phyloP scores from a whole-genome alignment of 768 basidiomycete species.

The Naganishia antarctica region DNA sequence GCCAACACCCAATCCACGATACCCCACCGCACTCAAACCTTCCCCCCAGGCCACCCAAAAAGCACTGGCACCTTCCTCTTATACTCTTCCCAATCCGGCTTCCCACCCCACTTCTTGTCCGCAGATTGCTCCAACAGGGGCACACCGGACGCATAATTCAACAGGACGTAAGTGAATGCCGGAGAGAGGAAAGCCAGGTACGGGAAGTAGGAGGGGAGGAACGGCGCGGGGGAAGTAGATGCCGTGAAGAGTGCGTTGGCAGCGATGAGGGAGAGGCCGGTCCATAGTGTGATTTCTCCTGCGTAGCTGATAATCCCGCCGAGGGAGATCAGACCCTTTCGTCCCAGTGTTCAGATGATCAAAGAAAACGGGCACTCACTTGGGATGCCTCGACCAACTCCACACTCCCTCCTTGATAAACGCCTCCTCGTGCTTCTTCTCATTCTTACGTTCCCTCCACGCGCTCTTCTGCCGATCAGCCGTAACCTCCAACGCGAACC shows the following conservation, averaged over 20 bases:
- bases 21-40: no score
- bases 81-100: conserved; percentile 36
- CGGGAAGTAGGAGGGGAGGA: conserved; percentile 38
- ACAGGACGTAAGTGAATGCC: conserved; percentile 61
- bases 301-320: conserved; percentile 58
- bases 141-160: conserved; percentile 60
- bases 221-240: conserved; percentile 45
- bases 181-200: conserved; percentile 58
- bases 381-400: conserved; percentile 66
- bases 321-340: not conserved
- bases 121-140: conserved; percentile 59
- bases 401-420: conserved; percentile 68
- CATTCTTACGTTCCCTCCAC: conserved; percentile 61
- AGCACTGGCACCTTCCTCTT: conserved; percentile 34
- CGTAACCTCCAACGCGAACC: conserved; percentile 60
- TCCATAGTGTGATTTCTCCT: conserved; percentile 67
- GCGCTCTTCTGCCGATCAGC: conserved; percentile 64
- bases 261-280: conserved; percentile 62
- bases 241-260: conserved; percentile 54
- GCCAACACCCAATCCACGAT: not conserved
- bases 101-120: conserved; percentile 42
- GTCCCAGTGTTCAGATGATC: no score
- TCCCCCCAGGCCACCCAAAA: conserved; percentile 34
- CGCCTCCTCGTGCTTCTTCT: conserved; percentile 64
- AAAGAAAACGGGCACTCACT: conserved; percentile 54